Base-by-base conservation (phyloP, 495 filamentous ascomycete genomes). In the Penicillium dipodomyicola region DNA sequence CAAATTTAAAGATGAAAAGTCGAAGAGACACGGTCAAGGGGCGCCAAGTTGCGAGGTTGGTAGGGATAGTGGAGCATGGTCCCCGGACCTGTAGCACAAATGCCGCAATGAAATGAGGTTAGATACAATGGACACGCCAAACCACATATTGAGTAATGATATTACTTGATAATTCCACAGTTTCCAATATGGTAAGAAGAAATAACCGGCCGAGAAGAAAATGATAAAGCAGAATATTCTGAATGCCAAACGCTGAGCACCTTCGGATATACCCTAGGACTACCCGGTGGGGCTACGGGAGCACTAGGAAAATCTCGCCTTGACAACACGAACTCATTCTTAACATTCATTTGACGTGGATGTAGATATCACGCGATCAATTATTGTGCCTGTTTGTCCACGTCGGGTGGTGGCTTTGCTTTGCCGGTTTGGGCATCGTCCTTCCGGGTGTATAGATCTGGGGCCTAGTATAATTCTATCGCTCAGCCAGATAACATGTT, bases 41-140 rank as follows among this genome's bases (percentile, higher is more conserved):
- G 42, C 14, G 49, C 49, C 23, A 40, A n/a, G 22, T 29, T n/a
- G 49, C 29, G 10, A 40, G 27, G 22, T 46, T n/a, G 23, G 42
- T 17, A 7, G 29, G 14, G 10, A 32, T 19, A 19, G 42, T 19
- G 20, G 52, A 46, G 42, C 52, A 23, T 27, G 20, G 30, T 54
- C 22, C 30, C 49, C 6, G 30, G 32, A 32, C 42, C 42, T 54
- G 41, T 54, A 46, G 52, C 52, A 54, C 42, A 54, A 54, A 54
- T 46, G 42, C 52, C 52, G 29, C 52, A 17, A 15, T 23, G 39
- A 37, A 51, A 25, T 41, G 17, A 9, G 39, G 14, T 11, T 19
- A 15, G 12, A 17, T 51, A 17, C 15, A 39, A 39, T 39, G 7
- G 9, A 17, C 35, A 7, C 7, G 35, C 35, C 35, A 17, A 39